A percentile compares a stretch with the other conserved stretches of the same genome.
Evolutionary conservation across 2,329 filamentous ascomycete species (phyloP).

Genomic region (Neophaeococcomyces mojaviensis): DNA sequence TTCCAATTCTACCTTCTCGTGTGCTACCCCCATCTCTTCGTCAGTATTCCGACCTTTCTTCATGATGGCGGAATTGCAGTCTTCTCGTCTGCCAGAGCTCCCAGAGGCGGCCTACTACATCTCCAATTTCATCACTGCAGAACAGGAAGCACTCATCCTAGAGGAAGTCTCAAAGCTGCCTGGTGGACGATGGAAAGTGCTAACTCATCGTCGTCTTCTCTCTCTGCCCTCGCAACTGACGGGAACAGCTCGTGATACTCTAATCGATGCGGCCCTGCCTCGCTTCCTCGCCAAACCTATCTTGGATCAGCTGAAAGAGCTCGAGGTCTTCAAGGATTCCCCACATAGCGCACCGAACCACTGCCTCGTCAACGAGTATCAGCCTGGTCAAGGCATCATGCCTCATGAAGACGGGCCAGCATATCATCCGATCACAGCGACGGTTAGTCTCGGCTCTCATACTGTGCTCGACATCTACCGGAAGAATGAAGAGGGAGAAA

Average conservation of each 20-base stretch:
- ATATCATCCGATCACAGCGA: constrained; percentile 83
- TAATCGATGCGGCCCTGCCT: constrained; percentile 65
- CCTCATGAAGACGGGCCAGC: constrained; percentile 87
- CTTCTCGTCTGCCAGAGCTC: constrained; percentile 30
- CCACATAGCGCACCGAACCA: constrained; percentile 78
- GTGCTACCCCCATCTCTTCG: not conserved
- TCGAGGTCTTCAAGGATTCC: constrained; percentile 52
- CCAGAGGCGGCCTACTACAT: constrained; percentile 73
- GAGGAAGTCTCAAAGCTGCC: constrained; percentile 59
- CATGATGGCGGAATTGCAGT: not conserved
- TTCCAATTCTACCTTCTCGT: not conserved
- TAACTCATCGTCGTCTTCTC: constrained; percentile 84
- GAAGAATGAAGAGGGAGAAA: constrained; percentile 35
- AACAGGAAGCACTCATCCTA: constrained; percentile 66
- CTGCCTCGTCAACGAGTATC: constrained; percentile 89
- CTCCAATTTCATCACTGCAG: constrained; percentile 68
- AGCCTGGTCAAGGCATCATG: constrained; percentile 87
- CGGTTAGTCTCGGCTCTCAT: constrained; percentile 72
- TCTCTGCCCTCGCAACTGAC: constrained; percentile 81
- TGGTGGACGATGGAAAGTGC: constrained; percentile 73
- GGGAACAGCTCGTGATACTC: constrained; percentile 52
- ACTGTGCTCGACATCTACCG: constrained; percentile 71
- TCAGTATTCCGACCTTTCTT: not conserved
- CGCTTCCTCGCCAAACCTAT: constrained; percentile 66
- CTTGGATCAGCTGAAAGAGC: constrained; percentile 46